Evolutionary conservation across 768 basidiomycete genomes (phyloP), one percentile per base, ranked within the genome.

Genomic region (Atractiella rhizophila): DNA sequence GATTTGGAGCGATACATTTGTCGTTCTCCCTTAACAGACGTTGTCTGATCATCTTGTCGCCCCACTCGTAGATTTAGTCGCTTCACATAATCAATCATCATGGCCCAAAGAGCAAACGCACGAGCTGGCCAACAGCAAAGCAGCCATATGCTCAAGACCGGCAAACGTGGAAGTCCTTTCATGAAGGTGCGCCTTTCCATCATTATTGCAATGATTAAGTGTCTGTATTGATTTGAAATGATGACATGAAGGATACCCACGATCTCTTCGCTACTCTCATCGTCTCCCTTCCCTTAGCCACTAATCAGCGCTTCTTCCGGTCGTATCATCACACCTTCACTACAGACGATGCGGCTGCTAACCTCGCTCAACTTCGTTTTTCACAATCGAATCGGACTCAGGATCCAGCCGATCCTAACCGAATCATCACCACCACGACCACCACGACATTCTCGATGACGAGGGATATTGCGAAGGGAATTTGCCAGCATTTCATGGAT

Each of bases 391-490:
- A 85, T 64, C 81, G 91, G 57, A 78, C 83, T 52, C 79, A 86
- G 56, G 91, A 98, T 68, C 88, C 91, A 51, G 76, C 82, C 64
- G 91, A 98, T 61, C 83, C 85, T 54, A 74, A 80, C 60, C 76
- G 91, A 56, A 82, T 98, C 61, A 78, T 98, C 57, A 98, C 91
- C 54, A 98, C 91, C 1, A 98, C 91, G 0, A 98, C 91, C 5
- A 96, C 91, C 5, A 98, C 91, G 31, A 98, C 91, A 26, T 98
- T 98, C 64, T 83, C 83, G 47, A 96, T 98, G 91, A 82, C 83
- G 51, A 76, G 91, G 52, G 91, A 98, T 33, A 96, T 98, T 80
- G 91, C 91, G 48, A 96, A 94, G 64, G 83, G 82, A 26, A 96
- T 98, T 76, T 80, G 82, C 63, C 91, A 98, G 62, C 85, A 96